phyloP scores from a whole-genome alignment of 129 eudicot species.

The Saussurea involucrata region DNA sequence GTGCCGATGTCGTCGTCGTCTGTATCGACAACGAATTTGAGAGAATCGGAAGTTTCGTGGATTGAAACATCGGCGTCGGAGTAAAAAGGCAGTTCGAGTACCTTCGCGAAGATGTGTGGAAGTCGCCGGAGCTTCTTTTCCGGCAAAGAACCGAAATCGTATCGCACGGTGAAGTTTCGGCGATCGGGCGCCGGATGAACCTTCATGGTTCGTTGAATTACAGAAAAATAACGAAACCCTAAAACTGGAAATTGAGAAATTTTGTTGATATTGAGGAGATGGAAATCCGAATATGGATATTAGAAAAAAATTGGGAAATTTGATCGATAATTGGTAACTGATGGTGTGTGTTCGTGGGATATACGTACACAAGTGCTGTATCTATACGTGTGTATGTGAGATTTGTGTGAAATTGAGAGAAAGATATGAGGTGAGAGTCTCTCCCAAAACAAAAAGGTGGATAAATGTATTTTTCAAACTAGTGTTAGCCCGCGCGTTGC shows the following conservation, averaged over 20 bases:
- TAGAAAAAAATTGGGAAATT: background rate
- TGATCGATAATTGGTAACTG: conserved; percentile 11
- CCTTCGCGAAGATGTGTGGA: conserved; percentile 96
- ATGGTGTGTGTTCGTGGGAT: conserved; percentile 16
- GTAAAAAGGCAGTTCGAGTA: conserved; percentile 81
- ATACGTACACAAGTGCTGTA: conserved; percentile 12
- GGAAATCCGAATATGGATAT: background rate
- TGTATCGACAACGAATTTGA: conserved; percentile 52
- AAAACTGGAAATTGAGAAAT: background rate
- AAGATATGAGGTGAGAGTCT: background rate
- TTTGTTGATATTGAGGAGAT: background rate
- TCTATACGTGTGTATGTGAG: conserved; percentile 2
- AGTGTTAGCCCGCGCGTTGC: too few species aligned
- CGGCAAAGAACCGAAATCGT: conserved; percentile 45
- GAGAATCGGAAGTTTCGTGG: conserved; percentile 54
- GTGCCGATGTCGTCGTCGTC: conserved; percentile 52
- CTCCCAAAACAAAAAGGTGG: background rate
- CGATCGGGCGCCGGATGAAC: conserved; percentile 67
- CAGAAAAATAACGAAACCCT: conserved; percentile 19
- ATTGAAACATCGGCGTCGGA: conserved; percentile 76
- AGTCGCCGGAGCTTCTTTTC: conserved; percentile 84
- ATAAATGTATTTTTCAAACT: background rate
- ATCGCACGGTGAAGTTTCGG: conserved; percentile 70
- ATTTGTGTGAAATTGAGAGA: conserved; percentile 1
- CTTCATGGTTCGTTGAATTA: conserved; percentile 54